phyloP scores from a whole-genome alignment of 2,329 filamentous ascomycete genomes.

The Fusarium nisikadoi region DNA sequence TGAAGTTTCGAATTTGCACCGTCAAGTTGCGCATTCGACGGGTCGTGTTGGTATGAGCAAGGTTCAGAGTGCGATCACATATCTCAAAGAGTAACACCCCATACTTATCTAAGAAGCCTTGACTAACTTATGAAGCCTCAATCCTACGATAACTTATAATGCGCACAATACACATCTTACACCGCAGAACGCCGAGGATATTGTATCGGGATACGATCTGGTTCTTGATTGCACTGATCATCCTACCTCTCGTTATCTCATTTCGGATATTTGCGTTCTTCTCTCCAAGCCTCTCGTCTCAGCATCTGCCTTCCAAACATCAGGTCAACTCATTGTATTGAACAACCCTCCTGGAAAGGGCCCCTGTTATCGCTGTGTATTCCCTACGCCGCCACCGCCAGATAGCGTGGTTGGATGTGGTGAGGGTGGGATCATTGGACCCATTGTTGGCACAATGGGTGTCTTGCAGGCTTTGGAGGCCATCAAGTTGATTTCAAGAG shows the following conservation, averaged over 20 bases:
- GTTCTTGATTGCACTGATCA: constrained; percentile 97
- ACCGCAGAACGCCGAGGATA: constrained; percentile 72
- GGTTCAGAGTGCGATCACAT: constrained; percentile 78
- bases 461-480: constrained; percentile 90
- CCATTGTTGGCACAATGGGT: constrained; percentile 93
- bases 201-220: constrained; percentile 79
- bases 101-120: too few relatives aligned
- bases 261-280: constrained; percentile 89
- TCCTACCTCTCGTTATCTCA: constrained; percentile 88
- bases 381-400: constrained; percentile 85
- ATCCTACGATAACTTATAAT: constrained; percentile 74
- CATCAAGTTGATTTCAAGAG: constrained; percentile 78
- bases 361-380: constrained; percentile 94
- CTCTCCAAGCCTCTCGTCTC: constrained; percentile 84
- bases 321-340: constrained; percentile 89
- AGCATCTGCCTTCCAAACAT: constrained; percentile 86
- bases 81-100: constrained; percentile 61
- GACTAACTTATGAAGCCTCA: constrained; percentile 57
- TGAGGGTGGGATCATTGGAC: constrained; percentile 91
- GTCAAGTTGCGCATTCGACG: constrained; percentile 85
- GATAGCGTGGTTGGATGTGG: constrained; percentile 87
- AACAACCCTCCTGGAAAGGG: constrained; percentile 82
- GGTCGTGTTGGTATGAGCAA: constrained; percentile 78
- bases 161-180: constrained; percentile 73
- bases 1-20: constrained; percentile 90